Conservation (phyloP, 2,329 filamentous ascomycete species). For the Paramyrothecium roridum region DNA sequence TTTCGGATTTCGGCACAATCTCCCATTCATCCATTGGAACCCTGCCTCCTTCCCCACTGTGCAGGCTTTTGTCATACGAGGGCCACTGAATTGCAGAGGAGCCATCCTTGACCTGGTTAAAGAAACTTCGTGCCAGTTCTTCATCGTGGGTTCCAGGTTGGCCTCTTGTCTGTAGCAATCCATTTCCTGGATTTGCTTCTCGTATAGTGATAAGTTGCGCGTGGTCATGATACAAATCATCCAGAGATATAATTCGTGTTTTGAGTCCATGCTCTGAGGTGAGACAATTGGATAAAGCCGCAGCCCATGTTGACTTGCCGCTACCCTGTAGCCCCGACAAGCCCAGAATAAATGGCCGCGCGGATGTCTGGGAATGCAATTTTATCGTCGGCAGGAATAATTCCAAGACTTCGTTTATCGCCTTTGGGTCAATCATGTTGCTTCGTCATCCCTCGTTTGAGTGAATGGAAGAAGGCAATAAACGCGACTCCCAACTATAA, state of each 20-base stretch:
- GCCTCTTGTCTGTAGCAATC: conserved; percentile 12
- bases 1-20: conserved; percentile 5
- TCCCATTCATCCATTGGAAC: conserved; percentile 13
- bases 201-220: conserved; percentile 12
- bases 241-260: conserved; percentile 12
- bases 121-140: conserved; percentile 8
- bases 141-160: conserved; percentile 19
- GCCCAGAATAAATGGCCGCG: conserved; percentile 14
- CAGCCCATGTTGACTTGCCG: conserved; percentile 21
- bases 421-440: conserved; percentile 16
- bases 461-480: too few species aligned
- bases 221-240: conserved; percentile 16
- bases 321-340: conserved; percentile 20
- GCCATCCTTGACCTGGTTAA: conserved; percentile 3
- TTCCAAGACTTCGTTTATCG: conserved; percentile 12
- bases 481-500: too few species aligned
- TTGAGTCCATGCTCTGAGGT: conserved; percentile 10
- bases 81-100: conserved; percentile 12
- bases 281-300: conserved; percentile 12
- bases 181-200: conserved; percentile 13
- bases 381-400: conserved; percentile 13
- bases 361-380: conserved; percentile 6
- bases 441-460: not conserved
- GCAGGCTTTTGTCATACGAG: conserved; percentile 17
- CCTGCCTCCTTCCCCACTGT: conserved; percentile 15